Evolutionary conservation across 495 filamentous ascomycete species (phyloP).

Genomic region (Patellaria atrata): DNA sequence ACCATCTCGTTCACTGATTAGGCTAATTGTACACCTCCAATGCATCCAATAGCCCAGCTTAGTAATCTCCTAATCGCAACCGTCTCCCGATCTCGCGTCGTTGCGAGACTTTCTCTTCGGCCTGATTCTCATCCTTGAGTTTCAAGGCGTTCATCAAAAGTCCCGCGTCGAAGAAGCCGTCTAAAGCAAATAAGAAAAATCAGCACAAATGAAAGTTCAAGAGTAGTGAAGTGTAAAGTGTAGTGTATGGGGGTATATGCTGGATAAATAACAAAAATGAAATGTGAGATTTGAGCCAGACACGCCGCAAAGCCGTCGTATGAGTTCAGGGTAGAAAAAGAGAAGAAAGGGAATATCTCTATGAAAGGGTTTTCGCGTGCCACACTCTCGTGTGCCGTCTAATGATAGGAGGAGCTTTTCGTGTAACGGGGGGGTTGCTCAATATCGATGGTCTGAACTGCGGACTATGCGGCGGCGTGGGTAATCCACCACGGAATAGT

Average conservation of each 20-base stretch:
- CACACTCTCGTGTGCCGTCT: too few species aligned
- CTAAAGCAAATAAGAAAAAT: slow-evolving; percentile 32
- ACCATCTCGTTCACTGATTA: too few species aligned
- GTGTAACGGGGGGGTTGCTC: slow-evolving; percentile 12
- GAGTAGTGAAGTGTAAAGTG: slow-evolving; percentile 2
- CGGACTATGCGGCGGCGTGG: slow-evolving; percentile 16
- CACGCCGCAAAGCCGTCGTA: too few species aligned
- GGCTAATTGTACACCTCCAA: too few species aligned
- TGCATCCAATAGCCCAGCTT: too few species aligned
- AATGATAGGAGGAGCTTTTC: too few species aligned
- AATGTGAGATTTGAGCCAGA: too few species aligned
- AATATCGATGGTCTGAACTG: slow-evolving; percentile 13
- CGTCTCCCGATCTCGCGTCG: slow-evolving; percentile 30
- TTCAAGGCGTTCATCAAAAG: slow-evolving; percentile 84
- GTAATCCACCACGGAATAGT: slow-evolving; percentile 5
- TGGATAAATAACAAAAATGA: too few species aligned
- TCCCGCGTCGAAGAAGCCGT: slow-evolving; percentile 92
- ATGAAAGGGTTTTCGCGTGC: too few species aligned
- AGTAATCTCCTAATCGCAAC: slow-evolving; percentile 25
- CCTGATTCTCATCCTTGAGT: slow-evolving; percentile 31
- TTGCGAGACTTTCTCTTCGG: slow-evolving; percentile 35
- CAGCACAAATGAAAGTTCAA: slow-evolving; percentile 16
- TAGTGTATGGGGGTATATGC: slow-evolving; percentile 2
- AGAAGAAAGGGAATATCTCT: too few species aligned
- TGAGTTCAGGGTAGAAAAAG: too few species aligned